A percentile compares a stretch with the other conserved stretches of the same genome.
These are phyloP conservation scores for Fusarium phyllophilum DNA, from an alignment of 2,329 filamentous ascomycete genomes.

Conservation along the genomic window DNA sequence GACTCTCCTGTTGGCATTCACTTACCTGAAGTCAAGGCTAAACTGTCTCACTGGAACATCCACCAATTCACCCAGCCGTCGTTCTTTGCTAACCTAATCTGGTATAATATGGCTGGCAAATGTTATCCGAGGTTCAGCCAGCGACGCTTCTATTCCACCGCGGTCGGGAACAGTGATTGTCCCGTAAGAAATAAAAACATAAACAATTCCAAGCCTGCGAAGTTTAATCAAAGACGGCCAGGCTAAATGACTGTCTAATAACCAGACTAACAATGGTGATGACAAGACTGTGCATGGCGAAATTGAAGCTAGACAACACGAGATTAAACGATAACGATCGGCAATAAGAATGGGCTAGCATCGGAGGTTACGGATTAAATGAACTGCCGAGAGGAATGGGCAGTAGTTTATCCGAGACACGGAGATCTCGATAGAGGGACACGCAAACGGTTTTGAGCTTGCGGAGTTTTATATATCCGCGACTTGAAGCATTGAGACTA, in stretches of 20 bases:
- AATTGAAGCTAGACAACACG: background rate
- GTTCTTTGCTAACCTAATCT: background rate
- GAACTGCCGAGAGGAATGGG: fast-evolving
- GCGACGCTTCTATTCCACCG: fast-evolving
- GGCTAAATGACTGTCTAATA: background rate
- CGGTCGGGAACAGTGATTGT: background rate
- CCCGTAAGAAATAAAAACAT: background rate
- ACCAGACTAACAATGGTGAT: background rate
- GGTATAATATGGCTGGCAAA: background rate
- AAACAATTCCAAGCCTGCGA: background rate
- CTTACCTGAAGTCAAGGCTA: background rate
- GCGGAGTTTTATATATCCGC: background rate
- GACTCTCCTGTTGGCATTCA: fast-evolving
- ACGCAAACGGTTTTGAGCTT: background rate
- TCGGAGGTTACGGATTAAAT: background rate
- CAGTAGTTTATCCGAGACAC: fast-evolving
- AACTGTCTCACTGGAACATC: background rate
- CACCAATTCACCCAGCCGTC: background rate
- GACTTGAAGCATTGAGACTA: fast-evolving
- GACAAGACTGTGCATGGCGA: background rate
- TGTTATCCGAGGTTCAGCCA: background rate
- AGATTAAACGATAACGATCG: background rate
- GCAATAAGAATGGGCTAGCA: too few relatives aligned
- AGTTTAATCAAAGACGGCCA: fast-evolving
- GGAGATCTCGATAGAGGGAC: background rate